Evolutionary conservation across 1,139 yeast species (phyloP).

Genomic region (Nakaseomyces glabratus): DNA sequence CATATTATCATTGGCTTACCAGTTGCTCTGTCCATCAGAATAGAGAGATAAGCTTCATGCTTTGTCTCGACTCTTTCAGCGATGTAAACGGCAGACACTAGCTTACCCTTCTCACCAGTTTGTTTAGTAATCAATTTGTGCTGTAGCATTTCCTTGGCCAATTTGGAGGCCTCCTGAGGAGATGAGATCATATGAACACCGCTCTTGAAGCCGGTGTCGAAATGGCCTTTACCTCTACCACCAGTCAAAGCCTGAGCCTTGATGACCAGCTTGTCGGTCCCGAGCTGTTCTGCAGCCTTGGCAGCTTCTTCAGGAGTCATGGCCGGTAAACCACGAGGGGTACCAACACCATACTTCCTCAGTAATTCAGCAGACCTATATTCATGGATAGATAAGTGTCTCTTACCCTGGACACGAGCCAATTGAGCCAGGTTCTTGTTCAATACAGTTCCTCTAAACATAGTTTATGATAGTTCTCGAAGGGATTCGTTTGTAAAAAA

Average conservation of each 20-base stretch:
- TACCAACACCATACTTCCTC: constrained; percentile 73
- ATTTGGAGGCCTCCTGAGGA: constrained; percentile 78
- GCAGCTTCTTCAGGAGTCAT: constrained; percentile 83
- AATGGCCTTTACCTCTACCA: constrained; percentile 99
- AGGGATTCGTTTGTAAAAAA: too few relatives aligned
- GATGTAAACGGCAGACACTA: constrained; percentile 91
- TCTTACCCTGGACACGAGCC: constrained; percentile 1
- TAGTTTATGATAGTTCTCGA: too few relatives aligned
- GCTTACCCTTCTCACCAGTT: constrained; percentile 95
- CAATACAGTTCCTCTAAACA: constrained; percentile 3
- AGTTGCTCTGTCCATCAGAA: constrained; percentile 85
- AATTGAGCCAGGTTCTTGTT: background rate
- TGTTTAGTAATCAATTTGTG: constrained; percentile 96
- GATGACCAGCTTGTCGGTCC: constrained; percentile 70
- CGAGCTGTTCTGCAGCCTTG: constrained; percentile 59
- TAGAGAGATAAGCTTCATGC: constrained; percentile 92
- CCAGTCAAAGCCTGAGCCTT: constrained; percentile 99
- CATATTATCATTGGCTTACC: constrained; percentile 93
- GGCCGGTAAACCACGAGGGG: constrained; percentile 89
- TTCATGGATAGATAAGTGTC: constrained; percentile 77
- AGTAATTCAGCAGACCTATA: constrained; percentile 89
- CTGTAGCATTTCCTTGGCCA: constrained; percentile 82
- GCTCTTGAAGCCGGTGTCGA: constrained; percentile 90
- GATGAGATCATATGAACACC: constrained; percentile 89
- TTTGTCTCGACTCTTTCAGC: constrained; percentile 91